A percentile compares a stretch with the other conserved stretches of the same genome.
Evolutionary conservation across 805 yeast genomes (phyloP).

Genomic region (Pachysolen tannophilus): DNA sequence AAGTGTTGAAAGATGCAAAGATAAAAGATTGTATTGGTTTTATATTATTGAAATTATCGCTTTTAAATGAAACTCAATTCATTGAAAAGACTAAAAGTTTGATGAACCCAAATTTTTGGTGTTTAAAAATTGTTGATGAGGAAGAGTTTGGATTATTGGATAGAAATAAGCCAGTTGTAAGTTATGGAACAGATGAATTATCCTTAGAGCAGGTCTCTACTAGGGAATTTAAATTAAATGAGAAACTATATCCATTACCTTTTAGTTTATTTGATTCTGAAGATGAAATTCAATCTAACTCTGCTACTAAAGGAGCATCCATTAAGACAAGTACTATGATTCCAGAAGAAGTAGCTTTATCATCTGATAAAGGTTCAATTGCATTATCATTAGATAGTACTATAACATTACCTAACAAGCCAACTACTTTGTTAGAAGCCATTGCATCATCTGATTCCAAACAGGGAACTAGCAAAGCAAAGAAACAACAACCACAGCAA

Average conservation of each 20-base stretch:
- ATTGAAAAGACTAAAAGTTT: conserved; percentile 6
- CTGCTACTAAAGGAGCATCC: not conserved
- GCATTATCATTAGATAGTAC: not conserved
- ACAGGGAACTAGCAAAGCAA: too few relatives aligned
- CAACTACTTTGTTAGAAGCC: not conserved
- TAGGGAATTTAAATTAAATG: conserved; percentile 40
- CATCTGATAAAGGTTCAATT: not conserved
- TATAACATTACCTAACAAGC: conserved; percentile 5
- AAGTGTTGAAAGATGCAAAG: conserved; percentile 9
- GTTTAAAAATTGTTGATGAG: conserved; percentile 75
- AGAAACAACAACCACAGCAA: too few relatives aligned
- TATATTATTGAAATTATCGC: conserved; percentile 18
- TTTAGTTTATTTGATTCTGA: conserved; percentile 2
- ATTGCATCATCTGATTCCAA: not conserved
- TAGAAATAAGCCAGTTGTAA: conserved; percentile 52
- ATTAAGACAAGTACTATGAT: not conserved
- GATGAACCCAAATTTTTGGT: conserved; percentile 62
- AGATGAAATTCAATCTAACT: not conserved
- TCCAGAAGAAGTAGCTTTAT: conserved; percentile 2
- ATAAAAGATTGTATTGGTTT: conserved; percentile 32
- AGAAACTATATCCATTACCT: conserved; percentile 46
- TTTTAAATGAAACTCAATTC: not conserved
- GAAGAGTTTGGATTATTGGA: conserved; percentile 90
- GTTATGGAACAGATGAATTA: conserved; percentile 77
- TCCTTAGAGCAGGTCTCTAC: conserved; percentile 59